Percentiles rank a stretch among this genome's conserved stretches.
phyloP scores from a whole-genome alignment of 192 early-diverging fungal genomes.

The Geosiphon pyriformis region DNA sequence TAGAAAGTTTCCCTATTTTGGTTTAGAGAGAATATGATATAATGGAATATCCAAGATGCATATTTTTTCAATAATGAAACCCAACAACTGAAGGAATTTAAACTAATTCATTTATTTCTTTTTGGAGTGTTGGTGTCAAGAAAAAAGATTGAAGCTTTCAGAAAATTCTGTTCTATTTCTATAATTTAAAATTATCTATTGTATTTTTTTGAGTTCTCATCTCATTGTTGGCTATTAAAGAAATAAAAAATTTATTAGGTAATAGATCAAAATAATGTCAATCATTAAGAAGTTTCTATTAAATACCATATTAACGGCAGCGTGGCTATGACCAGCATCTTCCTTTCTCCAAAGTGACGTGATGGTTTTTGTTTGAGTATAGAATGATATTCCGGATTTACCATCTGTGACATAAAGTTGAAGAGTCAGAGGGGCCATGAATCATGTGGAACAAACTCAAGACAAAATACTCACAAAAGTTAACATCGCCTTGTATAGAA shows the following conservation, averaged over 20 bases:
- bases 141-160: too few relatives aligned
- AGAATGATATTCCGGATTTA: conserved; percentile 72
- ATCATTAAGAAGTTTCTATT: conserved; percentile 31
- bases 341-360: conserved; percentile 90
- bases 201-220: conserved; percentile 1
- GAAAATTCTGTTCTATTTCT: too few relatives aligned
- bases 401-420: conserved; percentile 36
- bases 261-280: conserved; percentile 21
- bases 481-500: conserved; percentile 88
- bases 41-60: too few relatives aligned
- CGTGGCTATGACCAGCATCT: conserved; percentile 61
- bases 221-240: conserved; percentile 19
- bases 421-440: background rate
- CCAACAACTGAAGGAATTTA: too few relatives aligned
- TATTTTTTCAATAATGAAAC: too few relatives aligned
- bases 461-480: conserved; percentile 60
- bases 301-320: conserved; percentile 88
- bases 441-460: background rate
- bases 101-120: too few relatives aligned
- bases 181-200: too few relatives aligned
- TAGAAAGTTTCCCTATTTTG: too few relatives aligned
- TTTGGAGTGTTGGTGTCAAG: too few relatives aligned
- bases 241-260: conserved; percentile 8
- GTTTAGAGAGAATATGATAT: too few relatives aligned
- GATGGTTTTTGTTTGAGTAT: conserved; percentile 90